A percentile compares a stretch with the other conserved stretches of the same genome.
Conservation (phyloP, 768 basidiomycete genomes). For the Austroboletus eburneus region DNA sequence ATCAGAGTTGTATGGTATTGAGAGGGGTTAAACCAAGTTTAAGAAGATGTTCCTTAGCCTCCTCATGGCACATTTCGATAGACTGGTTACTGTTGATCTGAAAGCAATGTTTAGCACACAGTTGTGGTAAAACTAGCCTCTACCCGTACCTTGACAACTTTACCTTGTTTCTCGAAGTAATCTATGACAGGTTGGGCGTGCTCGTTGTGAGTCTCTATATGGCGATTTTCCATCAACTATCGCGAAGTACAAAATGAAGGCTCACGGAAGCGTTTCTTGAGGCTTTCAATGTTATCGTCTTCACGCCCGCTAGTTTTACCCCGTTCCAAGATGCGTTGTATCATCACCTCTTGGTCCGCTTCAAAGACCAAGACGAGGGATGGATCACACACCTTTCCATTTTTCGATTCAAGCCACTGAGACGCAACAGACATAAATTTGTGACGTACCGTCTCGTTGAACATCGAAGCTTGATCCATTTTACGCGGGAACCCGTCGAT, state of each 20-base stretch:
- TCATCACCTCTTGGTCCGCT: constrained; percentile 86
- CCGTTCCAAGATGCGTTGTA: constrained; percentile 78
- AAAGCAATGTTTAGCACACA: not conserved
- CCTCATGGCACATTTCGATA: constrained; percentile 67
- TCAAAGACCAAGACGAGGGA: constrained; percentile 80
- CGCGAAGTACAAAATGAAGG: constrained; percentile 4
- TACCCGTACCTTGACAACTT: constrained; percentile 68
- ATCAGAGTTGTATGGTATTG: constrained; percentile 7
- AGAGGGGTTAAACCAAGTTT: constrained; percentile 36
- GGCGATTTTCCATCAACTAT: not conserved
- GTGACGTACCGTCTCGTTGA: constrained; percentile 71
- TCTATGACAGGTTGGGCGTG: constrained; percentile 93
- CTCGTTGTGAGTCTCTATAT: constrained; percentile 72
- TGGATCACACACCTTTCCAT: constrained; percentile 76
- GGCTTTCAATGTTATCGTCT: constrained; percentile 91
- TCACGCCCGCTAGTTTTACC: constrained; percentile 93
- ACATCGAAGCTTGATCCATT: constrained; percentile 95
- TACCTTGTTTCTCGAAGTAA: constrained; percentile 61
- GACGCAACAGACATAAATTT: not conserved
- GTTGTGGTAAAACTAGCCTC: not conserved
- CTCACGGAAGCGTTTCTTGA: constrained; percentile 94
- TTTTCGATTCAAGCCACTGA: too few relatives aligned
- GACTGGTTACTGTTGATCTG: constrained; percentile 68
- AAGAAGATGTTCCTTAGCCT: constrained; percentile 52
- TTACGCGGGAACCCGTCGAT: constrained; percentile 98